These are phyloP conservation scores for Debaryomycetaceae sp. DNA, from an alignment of 1,139 yeast genomes.

Conservation along the genomic window DNA sequence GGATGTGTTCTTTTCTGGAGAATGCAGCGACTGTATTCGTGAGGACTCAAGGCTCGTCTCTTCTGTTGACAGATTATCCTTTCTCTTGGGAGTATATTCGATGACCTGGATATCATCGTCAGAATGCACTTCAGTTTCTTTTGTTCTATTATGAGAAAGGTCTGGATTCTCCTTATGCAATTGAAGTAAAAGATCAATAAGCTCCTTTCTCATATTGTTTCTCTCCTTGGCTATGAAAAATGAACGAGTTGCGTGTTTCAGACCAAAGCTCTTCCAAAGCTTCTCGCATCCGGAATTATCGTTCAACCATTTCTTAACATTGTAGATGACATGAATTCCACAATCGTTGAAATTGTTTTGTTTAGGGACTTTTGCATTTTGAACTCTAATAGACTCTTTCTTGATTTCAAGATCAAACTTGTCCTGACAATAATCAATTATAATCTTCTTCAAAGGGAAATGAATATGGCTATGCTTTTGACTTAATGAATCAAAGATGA, in stretches of 20 bases:
- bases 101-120: slow-evolving; percentile 21
- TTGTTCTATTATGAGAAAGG: background rate
- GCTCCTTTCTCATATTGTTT: slow-evolving; percentile 26
- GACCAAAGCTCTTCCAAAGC: slow-evolving; percentile 42
- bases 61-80: background rate
- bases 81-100: slow-evolving; percentile 11
- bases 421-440: slow-evolving; percentile 70
- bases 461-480: slow-evolving; percentile 54
- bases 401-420: slow-evolving; percentile 49
- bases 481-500: slow-evolving; percentile 74
- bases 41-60: background rate
- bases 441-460: slow-evolving; percentile 55
- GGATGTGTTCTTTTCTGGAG: background rate
- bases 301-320: slow-evolving; percentile 61
- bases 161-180: slow-evolving; percentile 20
- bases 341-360: slow-evolving; percentile 93
- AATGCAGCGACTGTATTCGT: background rate
- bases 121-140: slow-evolving; percentile 4
- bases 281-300: slow-evolving; percentile 47
- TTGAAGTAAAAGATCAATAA: slow-evolving; percentile 23
- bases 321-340: slow-evolving; percentile 88
- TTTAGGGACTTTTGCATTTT: slow-evolving; percentile 65
- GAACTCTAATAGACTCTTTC: slow-evolving; percentile 38
- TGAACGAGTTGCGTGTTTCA: slow-evolving; percentile 12
- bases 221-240: slow-evolving; percentile 33